These are phyloP conservation scores for Aspergillus fumigatiaffinis DNA, from an alignment of 2,329 filamentous ascomycete genomes.

Conservation along the genomic window DNA sequence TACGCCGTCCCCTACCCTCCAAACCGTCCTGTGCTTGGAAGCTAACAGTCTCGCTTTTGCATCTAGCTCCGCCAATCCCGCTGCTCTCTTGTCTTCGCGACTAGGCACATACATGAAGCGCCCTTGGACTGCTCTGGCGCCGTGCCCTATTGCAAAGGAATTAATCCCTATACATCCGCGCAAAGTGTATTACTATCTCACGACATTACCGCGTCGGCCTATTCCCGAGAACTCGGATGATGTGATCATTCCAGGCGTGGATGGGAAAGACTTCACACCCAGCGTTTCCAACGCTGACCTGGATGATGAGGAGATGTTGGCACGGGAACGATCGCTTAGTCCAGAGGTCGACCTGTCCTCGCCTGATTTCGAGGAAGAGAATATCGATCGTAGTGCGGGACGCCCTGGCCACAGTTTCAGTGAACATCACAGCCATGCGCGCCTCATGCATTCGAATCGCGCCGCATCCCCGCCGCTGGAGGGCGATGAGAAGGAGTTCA, in stretches of 20 bases:
- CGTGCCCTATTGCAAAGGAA: constrained; percentile 89
- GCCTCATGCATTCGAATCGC: constrained; percentile 59
- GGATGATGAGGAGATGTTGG: constrained; percentile 62
- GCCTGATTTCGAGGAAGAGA: constrained; percentile 74
- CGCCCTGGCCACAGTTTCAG: constrained; percentile 47
- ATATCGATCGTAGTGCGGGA: constrained; percentile 54
- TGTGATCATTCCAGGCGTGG: constrained; percentile 45
- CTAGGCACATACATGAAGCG: constrained; percentile 87
- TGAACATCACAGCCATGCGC: constrained; percentile 53
- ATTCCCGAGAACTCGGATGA: constrained; percentile 64
- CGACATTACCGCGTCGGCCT: constrained; percentile 77
- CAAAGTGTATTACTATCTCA: constrained; percentile 94
- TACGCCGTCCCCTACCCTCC: constrained; percentile 50
- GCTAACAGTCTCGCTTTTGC: constrained; percentile 19
- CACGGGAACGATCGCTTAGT: constrained; percentile 62
- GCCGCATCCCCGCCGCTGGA: constrained; percentile 86
- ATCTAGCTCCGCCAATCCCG: constrained; percentile 85
- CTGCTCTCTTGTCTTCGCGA: constrained; percentile 90
- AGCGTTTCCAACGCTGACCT: constrained; percentile 74
- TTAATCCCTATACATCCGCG: constrained; percentile 88
- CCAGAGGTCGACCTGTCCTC: constrained; percentile 90
- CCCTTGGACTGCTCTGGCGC: constrained; percentile 69
- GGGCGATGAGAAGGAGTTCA: constrained; percentile 94
- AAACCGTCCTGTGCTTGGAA: constrained; percentile 7
- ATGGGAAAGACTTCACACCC: constrained; percentile 69